Percentiles rank a stretch among this genome's conserved stretches.
These are phyloP conservation scores for Hypericum androsaemum DNA, from an alignment of 345 rosid genomes.

Conservation along the genomic window DNA sequence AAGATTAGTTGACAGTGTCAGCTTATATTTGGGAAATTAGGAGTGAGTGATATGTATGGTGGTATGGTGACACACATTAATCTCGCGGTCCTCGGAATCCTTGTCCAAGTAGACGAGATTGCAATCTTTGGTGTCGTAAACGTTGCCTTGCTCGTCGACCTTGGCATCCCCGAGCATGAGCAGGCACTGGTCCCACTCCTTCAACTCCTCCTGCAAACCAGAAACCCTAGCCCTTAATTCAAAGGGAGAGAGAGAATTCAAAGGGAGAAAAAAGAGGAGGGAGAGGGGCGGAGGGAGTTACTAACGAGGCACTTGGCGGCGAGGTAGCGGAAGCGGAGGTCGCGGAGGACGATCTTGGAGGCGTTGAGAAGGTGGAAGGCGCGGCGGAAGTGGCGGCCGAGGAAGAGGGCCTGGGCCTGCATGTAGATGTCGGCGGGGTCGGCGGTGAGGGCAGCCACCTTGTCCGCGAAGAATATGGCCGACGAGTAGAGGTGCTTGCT, in stretches of 20 bases:
- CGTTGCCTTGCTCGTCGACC: slow-evolving; percentile 80
- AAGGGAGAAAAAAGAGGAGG: background rate
- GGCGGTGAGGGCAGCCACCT: slow-evolving; percentile 67
- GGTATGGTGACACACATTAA: slow-evolving; percentile 80
- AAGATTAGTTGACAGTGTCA: background rate
- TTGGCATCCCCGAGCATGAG: slow-evolving; percentile 79
- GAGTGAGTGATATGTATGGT: no score
- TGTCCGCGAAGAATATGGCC: slow-evolving; percentile 92
- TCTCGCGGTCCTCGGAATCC: slow-evolving; percentile 92
- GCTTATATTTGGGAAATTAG: background rate
- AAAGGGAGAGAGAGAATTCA: background rate
- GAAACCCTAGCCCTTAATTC: background rate
- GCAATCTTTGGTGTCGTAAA: slow-evolving; percentile 55
- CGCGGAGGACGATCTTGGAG: slow-evolving; percentile 81
- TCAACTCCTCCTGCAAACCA: slow-evolving; percentile 64
- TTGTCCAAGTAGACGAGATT: slow-evolving; percentile 62
- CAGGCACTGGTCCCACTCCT: slow-evolving; percentile 96
- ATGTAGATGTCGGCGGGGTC: slow-evolving; percentile 85
- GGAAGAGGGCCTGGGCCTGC: slow-evolving; percentile 93
- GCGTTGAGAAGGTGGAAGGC: slow-evolving; percentile 89
- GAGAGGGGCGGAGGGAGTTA: background rate
- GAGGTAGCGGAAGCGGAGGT: slow-evolving; percentile 95
- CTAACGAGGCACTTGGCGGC: slow-evolving; percentile 90
- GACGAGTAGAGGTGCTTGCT: slow-evolving; percentile 94
- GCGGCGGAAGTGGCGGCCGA: slow-evolving; percentile 90